Evolutionary conservation across 1,139 yeast species (phyloP).

Genomic region (Nakaseomyces delphensis): DNA sequence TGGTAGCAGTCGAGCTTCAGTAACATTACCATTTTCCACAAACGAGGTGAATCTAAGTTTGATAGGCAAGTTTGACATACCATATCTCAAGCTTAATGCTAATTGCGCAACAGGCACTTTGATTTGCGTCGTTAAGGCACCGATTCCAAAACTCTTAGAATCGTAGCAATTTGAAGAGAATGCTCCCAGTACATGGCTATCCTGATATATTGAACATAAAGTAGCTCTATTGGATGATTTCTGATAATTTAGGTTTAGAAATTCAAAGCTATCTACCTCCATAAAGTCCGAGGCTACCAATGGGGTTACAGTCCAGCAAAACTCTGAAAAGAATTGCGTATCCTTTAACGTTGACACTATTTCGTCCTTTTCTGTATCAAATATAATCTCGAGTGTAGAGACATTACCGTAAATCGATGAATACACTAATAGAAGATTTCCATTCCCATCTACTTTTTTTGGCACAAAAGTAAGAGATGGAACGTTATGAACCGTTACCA

Average conservation of each 20-base stretch:
- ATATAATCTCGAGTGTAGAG: conserved; percentile 12
- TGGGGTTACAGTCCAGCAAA: conserved; percentile 18
- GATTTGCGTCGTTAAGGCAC: conserved; percentile 21
- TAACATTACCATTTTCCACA: conserved; percentile 12
- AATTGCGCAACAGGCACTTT: conserved; percentile 19
- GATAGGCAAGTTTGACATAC: not conserved
- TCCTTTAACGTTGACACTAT: conserved; percentile 12
- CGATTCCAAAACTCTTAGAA: conserved; percentile 22
- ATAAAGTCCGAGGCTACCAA: conserved; percentile 16
- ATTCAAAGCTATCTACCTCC: conserved; percentile 18
- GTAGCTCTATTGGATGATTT: conserved; percentile 14
- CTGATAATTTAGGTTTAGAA: conserved; percentile 20
- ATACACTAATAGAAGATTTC: conserved; percentile 14
- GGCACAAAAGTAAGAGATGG: conserved; percentile 17
- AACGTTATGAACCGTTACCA: conserved; percentile 16
- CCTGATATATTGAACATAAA: conserved; percentile 16
- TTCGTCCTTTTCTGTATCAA: conserved; percentile 3
- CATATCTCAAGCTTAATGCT: not conserved
- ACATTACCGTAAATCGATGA: conserved; percentile 19
- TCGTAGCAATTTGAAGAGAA: conserved; percentile 13
- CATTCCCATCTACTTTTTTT: conserved; percentile 10
- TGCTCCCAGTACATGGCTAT: conserved; percentile 16
- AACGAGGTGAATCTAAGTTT: conserved; percentile 16
- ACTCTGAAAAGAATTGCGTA: conserved; percentile 18
- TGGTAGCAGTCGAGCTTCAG: conserved; percentile 8